Base-by-base conservation (phyloP, 441 rosid species). In the Manihot esculenta region DNA sequence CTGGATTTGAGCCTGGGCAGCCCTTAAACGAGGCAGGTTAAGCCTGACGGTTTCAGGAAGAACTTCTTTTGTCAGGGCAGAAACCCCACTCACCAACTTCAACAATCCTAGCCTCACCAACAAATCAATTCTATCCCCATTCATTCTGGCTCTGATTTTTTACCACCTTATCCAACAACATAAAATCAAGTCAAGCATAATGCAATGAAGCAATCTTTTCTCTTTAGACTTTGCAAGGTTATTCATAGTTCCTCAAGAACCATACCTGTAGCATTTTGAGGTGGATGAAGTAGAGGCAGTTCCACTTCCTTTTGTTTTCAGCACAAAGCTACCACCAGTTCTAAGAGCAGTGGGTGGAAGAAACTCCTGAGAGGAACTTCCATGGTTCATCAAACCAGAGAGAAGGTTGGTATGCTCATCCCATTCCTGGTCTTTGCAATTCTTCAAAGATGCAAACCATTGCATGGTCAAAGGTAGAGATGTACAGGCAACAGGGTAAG, bases 1-100 rank as follows among this genome's bases (percentile, higher is more conserved):
- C 84, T 95, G 98, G 64, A 91, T 82, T 72, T 91, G 87, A 76
- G 87, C 85, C 81, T 95, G 98, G 53, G 85, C 83, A 77, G 78
- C 81, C 77, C 96, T 87, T 83, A 89, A 38, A 72, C 98, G 89
- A 35, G 84, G 58, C 71, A 86, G 81, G 74, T 91, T 91, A 62
- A 93, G 93, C 60, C 57, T 66, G 35, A 89, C 83, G 41, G 95
- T 93, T 81, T 95, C 99, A 0, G 99, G 97, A 64, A 88, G 62
- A 35, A 74, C 59, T 64, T 85, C 89, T 35, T 77, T 79, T 0
- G 87, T 84, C 45, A 91, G 63, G 71, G 96, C 97, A 42, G 90
- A 76, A 50, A 89, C 84, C 53, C 79, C 82, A 74, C 69, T 81
- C 7, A 81, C 94, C 66, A 95, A 78, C 88, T 95, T 89, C 77